These are phyloP conservation scores for Alectoria sarmentosa DNA, from an alignment of 495 filamentous ascomycete species.

Conservation along the genomic window DNA sequence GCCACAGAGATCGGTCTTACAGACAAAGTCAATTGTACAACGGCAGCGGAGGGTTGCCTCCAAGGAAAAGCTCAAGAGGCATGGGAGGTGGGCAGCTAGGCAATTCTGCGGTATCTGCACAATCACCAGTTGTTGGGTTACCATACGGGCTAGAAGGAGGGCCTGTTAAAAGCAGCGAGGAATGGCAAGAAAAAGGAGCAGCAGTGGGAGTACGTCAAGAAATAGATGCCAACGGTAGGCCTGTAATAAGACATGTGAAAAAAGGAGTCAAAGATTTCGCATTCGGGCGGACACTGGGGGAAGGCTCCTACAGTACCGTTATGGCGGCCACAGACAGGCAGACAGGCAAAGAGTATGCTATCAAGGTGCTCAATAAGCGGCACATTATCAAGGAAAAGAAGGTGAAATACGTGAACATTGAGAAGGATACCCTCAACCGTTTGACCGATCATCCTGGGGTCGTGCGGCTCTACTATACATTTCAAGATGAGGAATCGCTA, in stretches of 20 bases:
- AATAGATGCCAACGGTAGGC: constrained; percentile 72
- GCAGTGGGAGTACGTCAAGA: constrained; percentile 73
- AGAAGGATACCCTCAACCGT: constrained; percentile 95
- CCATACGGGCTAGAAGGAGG: constrained; percentile 60
- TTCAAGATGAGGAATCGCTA: constrained; percentile 90
- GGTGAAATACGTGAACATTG: constrained; percentile 99
- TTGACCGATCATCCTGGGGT: constrained; percentile 95
- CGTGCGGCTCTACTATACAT: constrained; percentile 96
- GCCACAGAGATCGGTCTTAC: constrained; percentile 62
- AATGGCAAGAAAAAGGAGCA: constrained; percentile 92
- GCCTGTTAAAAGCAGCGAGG: constrained; percentile 66
- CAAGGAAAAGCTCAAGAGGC: constrained; percentile 60
- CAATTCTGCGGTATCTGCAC: constrained; percentile 33
- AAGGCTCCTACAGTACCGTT: constrained; percentile 98
- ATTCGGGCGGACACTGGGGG: constrained; percentile 86
- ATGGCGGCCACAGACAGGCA: constrained; percentile 91
- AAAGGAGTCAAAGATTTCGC: constrained; percentile 97
- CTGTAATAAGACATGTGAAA: constrained; percentile 77
- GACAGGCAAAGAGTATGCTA: constrained; percentile 92
- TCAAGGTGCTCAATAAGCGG: constrained; percentile 97
- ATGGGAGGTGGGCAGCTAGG: constrained; percentile 44
- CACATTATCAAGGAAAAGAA: constrained; percentile 99
- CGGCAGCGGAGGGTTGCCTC: constrained; percentile 47
- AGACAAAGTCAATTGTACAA: constrained; percentile 49
- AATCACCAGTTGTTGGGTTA: constrained; percentile 30